Evolutionary conservation across 2,329 filamentous ascomycete genomes (phyloP).

Genomic region (Boeremia exigua): DNA sequence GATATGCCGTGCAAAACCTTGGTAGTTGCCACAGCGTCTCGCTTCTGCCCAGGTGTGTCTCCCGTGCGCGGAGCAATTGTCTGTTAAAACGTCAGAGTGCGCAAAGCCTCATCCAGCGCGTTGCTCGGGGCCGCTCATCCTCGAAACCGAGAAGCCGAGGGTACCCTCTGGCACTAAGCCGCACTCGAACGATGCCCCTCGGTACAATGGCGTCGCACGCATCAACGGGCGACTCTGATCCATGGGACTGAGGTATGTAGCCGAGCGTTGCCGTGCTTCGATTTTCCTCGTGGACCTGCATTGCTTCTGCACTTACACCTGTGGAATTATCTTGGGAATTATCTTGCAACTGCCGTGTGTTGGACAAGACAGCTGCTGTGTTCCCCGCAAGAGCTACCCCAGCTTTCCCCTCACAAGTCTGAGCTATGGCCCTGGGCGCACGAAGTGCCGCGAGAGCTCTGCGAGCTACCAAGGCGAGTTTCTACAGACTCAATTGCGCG

Average conservation of each 20-base stretch:
- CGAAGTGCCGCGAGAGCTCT: constrained; percentile 68
- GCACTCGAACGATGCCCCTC: constrained; percentile 38
- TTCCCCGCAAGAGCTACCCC: constrained; percentile 32
- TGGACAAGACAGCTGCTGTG: constrained; percentile 22
- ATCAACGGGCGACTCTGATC: constrained; percentile 10
- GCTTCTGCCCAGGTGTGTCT: constrained; percentile 1
- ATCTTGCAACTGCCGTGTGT: constrained; percentile 15
- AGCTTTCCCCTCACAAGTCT: constrained; percentile 37
- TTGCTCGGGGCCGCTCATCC: constrained; percentile 10
- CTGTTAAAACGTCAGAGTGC: not conserved
- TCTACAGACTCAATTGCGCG: not conserved
- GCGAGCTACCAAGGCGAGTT: constrained; percentile 67
- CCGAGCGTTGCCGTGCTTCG: constrained; percentile 40
- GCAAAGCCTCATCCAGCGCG: not conserved
- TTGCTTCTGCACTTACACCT: constrained; percentile 8
- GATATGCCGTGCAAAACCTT: constrained; percentile 12
- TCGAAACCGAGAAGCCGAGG: constrained; percentile 38
- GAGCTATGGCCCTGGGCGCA: constrained; percentile 69
- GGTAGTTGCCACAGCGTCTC: constrained; percentile 20
- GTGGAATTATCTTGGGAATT: constrained; percentile 1
- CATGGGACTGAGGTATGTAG: constrained; percentile 26
- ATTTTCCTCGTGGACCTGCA: constrained; percentile 21
- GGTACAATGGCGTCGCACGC: constrained; percentile 31
- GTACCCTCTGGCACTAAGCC: constrained; percentile 35
- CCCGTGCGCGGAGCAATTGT: constrained; percentile 5